Percentiles rank a stretch among this genome's conserved stretches.
These are phyloP conservation scores for Fistulifera pelliculosa DNA, from an alignment of 108 stramenopile genomes.

Conservation along the genomic window DNA sequence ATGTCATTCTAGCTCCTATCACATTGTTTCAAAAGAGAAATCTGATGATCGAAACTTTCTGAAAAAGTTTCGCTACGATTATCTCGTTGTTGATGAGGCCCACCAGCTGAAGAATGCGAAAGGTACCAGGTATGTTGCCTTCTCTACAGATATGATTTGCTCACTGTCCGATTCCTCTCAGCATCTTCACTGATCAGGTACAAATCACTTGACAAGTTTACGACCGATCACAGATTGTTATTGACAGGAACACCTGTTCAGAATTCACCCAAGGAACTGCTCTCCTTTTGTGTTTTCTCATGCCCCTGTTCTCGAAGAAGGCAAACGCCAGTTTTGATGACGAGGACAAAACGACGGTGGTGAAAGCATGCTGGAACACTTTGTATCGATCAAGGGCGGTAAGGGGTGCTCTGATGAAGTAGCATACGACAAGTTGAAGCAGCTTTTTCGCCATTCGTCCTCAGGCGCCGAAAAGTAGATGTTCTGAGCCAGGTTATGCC, in stretches of 20 bases:
- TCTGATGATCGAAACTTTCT: slow-evolving; percentile 66
- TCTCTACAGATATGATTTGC: too few species aligned
- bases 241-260: slow-evolving; percentile 74
- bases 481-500: slow-evolving; percentile 79
- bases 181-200: slow-evolving; percentile 39
- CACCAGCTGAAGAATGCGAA: slow-evolving; percentile 67
- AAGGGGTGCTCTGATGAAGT: slow-evolving; percentile 20
- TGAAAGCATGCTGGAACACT: slow-evolving; percentile 72
- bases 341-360: slow-evolving; percentile 47
- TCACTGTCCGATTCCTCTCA: too few species aligned
- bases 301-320: slow-evolving; percentile 65
- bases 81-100: slow-evolving; percentile 75
- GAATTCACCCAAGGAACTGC: slow-evolving; percentile 74
- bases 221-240: slow-evolving; percentile 50
- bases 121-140: too few species aligned
- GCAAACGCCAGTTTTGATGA: slow-evolving; percentile 23
- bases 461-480: slow-evolving; percentile 83
- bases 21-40: slow-evolving; percentile 77
- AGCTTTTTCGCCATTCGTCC: slow-evolving; percentile 88
- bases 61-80: slow-evolving; percentile 65
- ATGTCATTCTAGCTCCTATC: slow-evolving; percentile 75
- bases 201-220: slow-evolving; percentile 55
- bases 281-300: slow-evolving; percentile 82
- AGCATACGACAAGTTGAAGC: slow-evolving; percentile 70
- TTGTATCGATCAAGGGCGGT: slow-evolving; percentile 42